A percentile compares a stretch with the other conserved stretches of the same genome.
Evolutionary conservation across 140 eudicot genomes (phyloP).

Genomic region (Oenanthe javanica): DNA sequence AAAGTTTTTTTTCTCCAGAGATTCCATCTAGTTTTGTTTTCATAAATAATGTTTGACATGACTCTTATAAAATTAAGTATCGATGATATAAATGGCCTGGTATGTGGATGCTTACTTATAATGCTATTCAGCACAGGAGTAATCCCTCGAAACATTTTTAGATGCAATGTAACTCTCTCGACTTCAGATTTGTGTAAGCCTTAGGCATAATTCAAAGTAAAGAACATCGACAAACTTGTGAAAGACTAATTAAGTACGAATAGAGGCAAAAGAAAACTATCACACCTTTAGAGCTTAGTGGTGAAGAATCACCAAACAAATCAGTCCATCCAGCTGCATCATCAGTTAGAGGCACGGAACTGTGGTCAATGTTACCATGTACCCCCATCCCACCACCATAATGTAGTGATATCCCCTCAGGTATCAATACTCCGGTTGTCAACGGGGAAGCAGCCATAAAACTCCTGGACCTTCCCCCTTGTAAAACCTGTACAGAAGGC

Average conservation of each 20-base stretch:
- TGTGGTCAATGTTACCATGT: conserved; percentile 18
- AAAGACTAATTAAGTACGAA: not conserved
- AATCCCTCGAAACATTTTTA: not conserved
- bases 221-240: not conserved
- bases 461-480: conserved; percentile 36
- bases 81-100: not conserved
- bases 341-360: conserved; percentile 19
- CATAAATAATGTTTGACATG: not conserved
- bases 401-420: conserved; percentile 47
- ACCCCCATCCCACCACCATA: conserved; percentile 22
- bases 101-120: not conserved
- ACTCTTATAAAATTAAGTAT: not conserved
- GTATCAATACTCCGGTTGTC: conserved; percentile 57
- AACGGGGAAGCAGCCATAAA: conserved; percentile 44
- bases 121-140: not conserved
- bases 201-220: not conserved
- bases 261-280: conserved; percentile 12
- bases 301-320: conserved; percentile 36
- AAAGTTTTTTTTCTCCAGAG: not conserved
- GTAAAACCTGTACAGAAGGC: conserved; percentile 33
- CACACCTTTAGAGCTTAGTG: conserved; percentile 57
- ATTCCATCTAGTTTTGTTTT: not conserved
- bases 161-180: not conserved
- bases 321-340: conserved; percentile 43
- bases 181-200: not conserved